Percentiles rank a stretch among this genome's conserved stretches.
Conservation (phyloP, 148 eudicot species). For the Rhododendron simsii region DNA sequence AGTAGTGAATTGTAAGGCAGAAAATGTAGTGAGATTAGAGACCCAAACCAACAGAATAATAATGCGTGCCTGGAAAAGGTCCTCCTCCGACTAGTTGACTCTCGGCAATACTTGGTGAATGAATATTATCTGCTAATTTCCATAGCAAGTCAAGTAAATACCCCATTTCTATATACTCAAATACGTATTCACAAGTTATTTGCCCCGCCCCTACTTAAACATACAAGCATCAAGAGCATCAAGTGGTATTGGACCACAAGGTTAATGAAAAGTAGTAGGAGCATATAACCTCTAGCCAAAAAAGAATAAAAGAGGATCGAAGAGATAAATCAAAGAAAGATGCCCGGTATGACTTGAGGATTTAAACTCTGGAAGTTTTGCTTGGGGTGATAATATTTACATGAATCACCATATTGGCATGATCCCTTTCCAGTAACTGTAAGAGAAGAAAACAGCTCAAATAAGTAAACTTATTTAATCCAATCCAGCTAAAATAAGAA, state of each 20-base stretch:
- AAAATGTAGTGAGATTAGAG: not conserved
- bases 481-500: not conserved
- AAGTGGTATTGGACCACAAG: not conserved
- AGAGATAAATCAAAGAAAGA: conserved; percentile 11
- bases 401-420: conserved; percentile 80
- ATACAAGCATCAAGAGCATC: not conserved
- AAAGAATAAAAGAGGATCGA: not conserved
- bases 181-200: not conserved
- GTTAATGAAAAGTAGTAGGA: not conserved
- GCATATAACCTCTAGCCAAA: not conserved
- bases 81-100: conserved; percentile 19
- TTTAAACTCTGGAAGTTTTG: conserved; percentile 31
- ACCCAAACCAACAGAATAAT: not conserved
- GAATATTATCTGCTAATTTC: conserved; percentile 21
- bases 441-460: not conserved
- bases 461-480: not conserved
- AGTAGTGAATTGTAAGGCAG: not conserved
- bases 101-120: conserved; percentile 2
- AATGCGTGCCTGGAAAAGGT: conserved; percentile 38
- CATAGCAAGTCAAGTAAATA: conserved; percentile 2
- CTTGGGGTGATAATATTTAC: conserved; percentile 75
- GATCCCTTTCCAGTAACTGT: conserved; percentile 43
- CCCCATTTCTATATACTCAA: not conserved
- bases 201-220: not conserved
- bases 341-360: conserved; percentile 48